Base-by-base conservation (phyloP, 441 rosid genomes). In the Manihot esculenta region DNA sequence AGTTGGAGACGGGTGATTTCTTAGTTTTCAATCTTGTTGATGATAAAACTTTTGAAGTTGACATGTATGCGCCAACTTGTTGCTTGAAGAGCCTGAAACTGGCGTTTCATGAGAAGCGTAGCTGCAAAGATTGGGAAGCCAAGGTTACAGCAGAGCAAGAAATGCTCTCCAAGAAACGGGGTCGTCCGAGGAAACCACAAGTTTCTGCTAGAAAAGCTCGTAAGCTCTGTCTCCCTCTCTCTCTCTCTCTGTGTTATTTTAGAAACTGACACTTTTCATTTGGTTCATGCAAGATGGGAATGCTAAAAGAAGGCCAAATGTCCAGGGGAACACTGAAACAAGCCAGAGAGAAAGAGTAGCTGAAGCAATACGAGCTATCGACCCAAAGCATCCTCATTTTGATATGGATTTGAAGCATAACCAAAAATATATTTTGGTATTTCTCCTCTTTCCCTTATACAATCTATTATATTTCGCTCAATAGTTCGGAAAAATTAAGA, bases 21-120 rank as follows among this genome's bases (percentile, higher is more conserved):
- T 47, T 80, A 10, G 68, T 66, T 50, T 77, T 72, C 17, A 63
- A 74, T 68, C 71, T 74, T 10, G 53, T 74, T 50, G 49, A 35
- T 24, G 71, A 48, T 0, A 26, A 2, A 10, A 51, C 50, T 15
- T 51, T 62, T 49, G 54, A 71, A 62, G 74, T 71, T 11, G 13
- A 41, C 0, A 63, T 62, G 1, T 63, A 51, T 53, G 63, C n/a
- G 2, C 13, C 30, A 23, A 55, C 51, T 24, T 44, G 71, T 3
- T 56, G 62, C 10, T 56, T 54, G 71, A 68, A 68, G 53, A 18
- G 44, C 7, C 8, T 24, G 21, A 62, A 44, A 1, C 14, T 62
- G 27, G 14, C 10, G 23, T 18, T 26, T 6, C 38, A 15, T 24
- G 21, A 30, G 10, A 58, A 58, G 44, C 15, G 30, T 5, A 15